phyloP scores from a whole-genome alignment of 306 rosid species.

The Cicer bijugum region DNA sequence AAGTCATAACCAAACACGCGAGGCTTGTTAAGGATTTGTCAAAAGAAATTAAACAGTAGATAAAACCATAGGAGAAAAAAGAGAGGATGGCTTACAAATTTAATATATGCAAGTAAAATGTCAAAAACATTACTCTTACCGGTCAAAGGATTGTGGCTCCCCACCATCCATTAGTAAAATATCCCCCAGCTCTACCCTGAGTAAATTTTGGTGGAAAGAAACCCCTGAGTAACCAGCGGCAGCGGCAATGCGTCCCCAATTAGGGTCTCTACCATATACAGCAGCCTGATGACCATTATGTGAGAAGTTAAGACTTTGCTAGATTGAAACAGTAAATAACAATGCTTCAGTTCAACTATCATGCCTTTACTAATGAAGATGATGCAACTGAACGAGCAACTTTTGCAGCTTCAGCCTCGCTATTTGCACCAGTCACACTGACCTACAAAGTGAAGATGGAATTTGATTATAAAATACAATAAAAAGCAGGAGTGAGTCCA shows the following conservation, averaged over 20 bases:
- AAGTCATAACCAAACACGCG: too few species aligned
- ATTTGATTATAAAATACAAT: conserved; percentile 24
- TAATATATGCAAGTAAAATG: conserved; percentile 29
- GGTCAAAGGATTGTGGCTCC: conserved; percentile 80
- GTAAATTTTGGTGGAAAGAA: conserved; percentile 70
- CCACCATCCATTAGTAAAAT: conserved; percentile 85
- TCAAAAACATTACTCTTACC: conserved; percentile 47
- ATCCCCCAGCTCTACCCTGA: conserved; percentile 77
- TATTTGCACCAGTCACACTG: conserved; percentile 69
- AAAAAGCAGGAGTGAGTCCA: not conserved
- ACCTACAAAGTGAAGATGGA: conserved; percentile 58
- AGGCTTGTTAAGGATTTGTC: conserved; percentile 3
- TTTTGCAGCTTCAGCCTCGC: conserved; percentile 85
- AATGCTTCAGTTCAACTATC: conserved; percentile 38
- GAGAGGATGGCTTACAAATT: not conserved
- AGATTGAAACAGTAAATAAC: conserved; percentile 13
- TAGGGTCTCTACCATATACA: conserved; percentile 90
- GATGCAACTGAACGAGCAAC: conserved; percentile 92
- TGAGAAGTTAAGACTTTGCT: conserved; percentile 24
- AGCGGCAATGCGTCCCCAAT: conserved; percentile 96
- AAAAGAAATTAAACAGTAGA: not conserved
- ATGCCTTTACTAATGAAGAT: conserved; percentile 85
- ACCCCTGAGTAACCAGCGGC: conserved; percentile 95
- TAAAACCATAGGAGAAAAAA: not conserved
- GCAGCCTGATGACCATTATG: conserved; percentile 68